These are phyloP conservation scores for Catenaria anguillulae DNA, from an alignment of 371 early-diverging fungal genomes.

Conservation along the genomic window DNA sequence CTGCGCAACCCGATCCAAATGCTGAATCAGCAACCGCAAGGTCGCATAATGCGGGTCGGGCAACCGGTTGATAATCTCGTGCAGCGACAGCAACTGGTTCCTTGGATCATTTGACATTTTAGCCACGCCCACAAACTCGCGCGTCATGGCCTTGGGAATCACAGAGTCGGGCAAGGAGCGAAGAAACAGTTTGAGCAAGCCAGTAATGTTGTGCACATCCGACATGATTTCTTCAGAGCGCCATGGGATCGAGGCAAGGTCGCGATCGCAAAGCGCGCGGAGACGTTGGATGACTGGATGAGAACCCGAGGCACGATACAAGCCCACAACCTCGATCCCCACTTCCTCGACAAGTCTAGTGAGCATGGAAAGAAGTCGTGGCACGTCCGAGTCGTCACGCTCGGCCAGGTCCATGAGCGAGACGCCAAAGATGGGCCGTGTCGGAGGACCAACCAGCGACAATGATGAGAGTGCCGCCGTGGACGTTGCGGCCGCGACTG, in stretches of 20 bases:
- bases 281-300: conserved; percentile 48
- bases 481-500: neutral
- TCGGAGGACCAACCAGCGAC: neutral
- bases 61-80: conserved; percentile 49
- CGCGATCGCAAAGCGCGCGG: conserved; percentile 14
- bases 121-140: conserved; percentile 49
- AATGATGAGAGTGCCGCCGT: conserved; percentile 9
- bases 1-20: conserved; percentile 56
- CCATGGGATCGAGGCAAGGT: too few species aligned
- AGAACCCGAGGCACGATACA: conserved; percentile 72
- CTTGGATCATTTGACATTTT: conserved; percentile 43
- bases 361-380: conserved; percentile 53
- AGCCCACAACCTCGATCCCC: conserved; percentile 48
- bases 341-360: conserved; percentile 54
- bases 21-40: conserved; percentile 51
- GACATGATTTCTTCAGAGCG: too few species aligned
- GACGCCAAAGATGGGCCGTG: conserved; percentile 51
- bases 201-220: conserved; percentile 63
- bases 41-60: conserved; percentile 63
- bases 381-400: conserved; percentile 50
- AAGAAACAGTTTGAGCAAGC: conserved; percentile 79
- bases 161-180: conserved; percentile 78
- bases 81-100: conserved; percentile 38
- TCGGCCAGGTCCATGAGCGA: conserved; percentile 38
- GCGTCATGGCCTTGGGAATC: conserved; percentile 44